phyloP scores from a whole-genome alignment of 768 basidiomycete species.

The Lentinus tigrinus region DNA sequence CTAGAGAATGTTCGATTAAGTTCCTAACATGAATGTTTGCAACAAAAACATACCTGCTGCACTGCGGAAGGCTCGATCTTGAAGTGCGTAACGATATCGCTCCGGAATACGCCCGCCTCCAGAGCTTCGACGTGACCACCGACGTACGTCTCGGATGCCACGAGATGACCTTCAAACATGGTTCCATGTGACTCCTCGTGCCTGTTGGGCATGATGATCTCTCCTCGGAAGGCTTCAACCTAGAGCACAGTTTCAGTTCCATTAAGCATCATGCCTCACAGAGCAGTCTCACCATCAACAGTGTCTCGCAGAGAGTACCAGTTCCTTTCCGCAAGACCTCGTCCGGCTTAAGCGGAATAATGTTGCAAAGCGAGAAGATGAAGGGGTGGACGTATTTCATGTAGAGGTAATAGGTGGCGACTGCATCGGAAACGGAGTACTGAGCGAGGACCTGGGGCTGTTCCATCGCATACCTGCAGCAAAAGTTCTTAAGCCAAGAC shows the following conservation, averaged over 20 bases:
- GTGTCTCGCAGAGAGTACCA: conserved; percentile 95
- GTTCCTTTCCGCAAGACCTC: conserved; percentile 95
- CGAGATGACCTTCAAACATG: conserved; percentile 95
- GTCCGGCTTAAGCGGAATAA: conserved; percentile 95
- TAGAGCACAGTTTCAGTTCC: conserved; percentile 36
- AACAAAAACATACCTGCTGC: conserved; percentile 58
- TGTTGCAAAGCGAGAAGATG: conserved; percentile 98
- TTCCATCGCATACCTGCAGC: conserved; percentile 85
- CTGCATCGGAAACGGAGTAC: conserved; percentile 99
- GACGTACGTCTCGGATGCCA: conserved; percentile 97
- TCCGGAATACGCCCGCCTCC: conserved; percentile 97
- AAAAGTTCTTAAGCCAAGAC: background rate
- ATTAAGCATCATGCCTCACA: no score
- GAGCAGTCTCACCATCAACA: conserved; percentile 81
- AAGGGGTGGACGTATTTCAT: conserved; percentile 99
- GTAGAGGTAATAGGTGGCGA: conserved; percentile 99
- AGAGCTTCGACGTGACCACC: conserved; percentile 98
- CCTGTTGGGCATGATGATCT: conserved; percentile 96
- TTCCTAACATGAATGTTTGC: background rate
- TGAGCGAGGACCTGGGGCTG: conserved; percentile 93
- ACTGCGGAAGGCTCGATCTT: conserved; percentile 88
- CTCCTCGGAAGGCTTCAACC: conserved; percentile 93
- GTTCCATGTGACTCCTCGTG: conserved; percentile 91
- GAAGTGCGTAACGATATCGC: conserved; percentile 93
- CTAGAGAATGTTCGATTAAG: conserved; percentile 38